Base-by-base conservation (phyloP, 2,329 filamentous ascomycete genomes). In the Shiraia sp. region DNA sequence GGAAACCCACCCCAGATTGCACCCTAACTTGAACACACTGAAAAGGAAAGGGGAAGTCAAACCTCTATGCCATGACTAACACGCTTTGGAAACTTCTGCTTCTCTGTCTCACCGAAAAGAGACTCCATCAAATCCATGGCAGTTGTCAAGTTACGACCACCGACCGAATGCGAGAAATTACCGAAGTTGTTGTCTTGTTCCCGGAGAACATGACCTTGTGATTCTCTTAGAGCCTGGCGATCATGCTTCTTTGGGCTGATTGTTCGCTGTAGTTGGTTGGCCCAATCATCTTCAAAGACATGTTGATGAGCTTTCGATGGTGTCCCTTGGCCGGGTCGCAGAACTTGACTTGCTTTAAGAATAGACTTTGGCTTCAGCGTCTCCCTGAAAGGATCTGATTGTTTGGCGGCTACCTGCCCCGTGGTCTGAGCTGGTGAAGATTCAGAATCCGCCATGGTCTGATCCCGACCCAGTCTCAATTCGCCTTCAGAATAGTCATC, bases 81-180 rank as follows among this genome's bases (percentile, higher is more conserved):
- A 57, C 67, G 49, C 61, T 69, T 80, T 24, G 42, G 44, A 37
- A 51, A 78, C 78, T 73, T 81, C 27, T 57, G 71, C 67, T 50
- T 83, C 79, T 70, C 55, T 27, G 59, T 54, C 34, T 61, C 86
- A 82, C 88, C 87, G 71, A 95, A 96, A 41, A 96, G 76, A 33
- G 90, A 95, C 66, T 95, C 92, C 90, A 96, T 96, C 66, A 96
- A 76, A 74, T 96, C 93, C 72, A 97, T 95, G 62, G 88, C 91
- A 14, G 87, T 96, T 14, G 84, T 81, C 69, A 96, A 92, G 1
- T 86, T 85, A 51, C 82, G 81, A 34, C 37, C 43, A 31, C 53
- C 53, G 35, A 57, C 49, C 33, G 59, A 61, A 36, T 63, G 61
- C 33, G 44, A 47, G 28, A 71, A 30, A 70, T 68, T 36, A 49